Percentiles rank a stretch among this genome's conserved stretches.
phyloP scores from a whole-genome alignment of 2,329 filamentous ascomycete species.

The Trichoderma lentiforme region DNA sequence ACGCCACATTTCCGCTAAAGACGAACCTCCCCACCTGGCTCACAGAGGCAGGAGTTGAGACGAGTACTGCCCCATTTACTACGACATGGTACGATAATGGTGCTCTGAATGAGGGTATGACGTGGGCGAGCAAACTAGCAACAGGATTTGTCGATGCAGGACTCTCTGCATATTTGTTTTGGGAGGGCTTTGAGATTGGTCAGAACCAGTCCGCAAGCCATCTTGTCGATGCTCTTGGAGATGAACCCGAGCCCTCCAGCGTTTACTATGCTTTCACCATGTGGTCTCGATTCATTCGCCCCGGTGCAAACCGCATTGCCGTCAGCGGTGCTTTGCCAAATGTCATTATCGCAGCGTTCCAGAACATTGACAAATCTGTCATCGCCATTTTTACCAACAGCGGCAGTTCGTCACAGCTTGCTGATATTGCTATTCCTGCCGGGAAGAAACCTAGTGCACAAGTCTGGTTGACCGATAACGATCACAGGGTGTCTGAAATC shows the following conservation, averaged over 20 bases:
- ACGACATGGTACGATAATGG: not conserved
- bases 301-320: not conserved
- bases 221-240: not conserved
- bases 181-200: not conserved
- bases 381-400: not conserved
- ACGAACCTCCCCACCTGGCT: not conserved
- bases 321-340: not conserved
- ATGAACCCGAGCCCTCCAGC: not conserved
- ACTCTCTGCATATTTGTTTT: not conserved
- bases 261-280: not conserved
- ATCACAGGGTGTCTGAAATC: not conserved
- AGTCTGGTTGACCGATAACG: not conserved
- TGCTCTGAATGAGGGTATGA: not conserved
- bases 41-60: not conserved
- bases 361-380: not conserved
- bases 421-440: not conserved
- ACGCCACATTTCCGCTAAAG: not conserved
- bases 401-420: not conserved
- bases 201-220: not conserved
- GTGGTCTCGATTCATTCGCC: not conserved
- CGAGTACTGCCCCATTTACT: not conserved
- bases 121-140: not conserved
- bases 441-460: not conserved
- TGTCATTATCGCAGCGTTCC: not conserved
- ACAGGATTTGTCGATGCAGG: not conserved